Conservation (phyloP, 768 basidiomycete genomes). For the Auriscalpium microsporum region DNA sequence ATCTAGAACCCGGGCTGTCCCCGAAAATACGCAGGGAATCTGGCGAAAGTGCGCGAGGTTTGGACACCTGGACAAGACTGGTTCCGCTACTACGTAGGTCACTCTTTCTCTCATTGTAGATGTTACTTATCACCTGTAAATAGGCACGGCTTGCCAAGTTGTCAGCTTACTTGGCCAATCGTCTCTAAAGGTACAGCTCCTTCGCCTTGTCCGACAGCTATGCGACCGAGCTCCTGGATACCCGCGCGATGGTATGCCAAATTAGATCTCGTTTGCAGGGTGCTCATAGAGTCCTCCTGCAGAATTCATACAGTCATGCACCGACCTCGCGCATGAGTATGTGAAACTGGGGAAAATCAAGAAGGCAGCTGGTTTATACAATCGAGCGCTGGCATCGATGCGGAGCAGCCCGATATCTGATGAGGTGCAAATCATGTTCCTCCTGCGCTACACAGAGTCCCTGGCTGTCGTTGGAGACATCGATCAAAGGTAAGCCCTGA, state of each 20-base stretch:
- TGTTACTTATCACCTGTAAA: neutral
- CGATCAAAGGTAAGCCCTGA: constrained; percentile 41
- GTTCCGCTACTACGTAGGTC: constrained; percentile 5
- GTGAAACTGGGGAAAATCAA: constrained; percentile 64
- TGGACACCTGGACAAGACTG: no score
- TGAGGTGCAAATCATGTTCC: constrained; percentile 44
- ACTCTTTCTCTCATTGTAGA: neutral
- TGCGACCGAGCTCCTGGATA: constrained; percentile 8
- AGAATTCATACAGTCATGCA: constrained; percentile 59
- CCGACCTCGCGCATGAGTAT: constrained; percentile 75
- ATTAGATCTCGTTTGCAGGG: neutral
- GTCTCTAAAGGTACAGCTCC: constrained; percentile 12
- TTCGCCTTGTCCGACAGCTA: constrained; percentile 8
- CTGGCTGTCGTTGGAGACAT: constrained; percentile 53
- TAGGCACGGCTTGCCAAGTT: constrained; percentile 13
- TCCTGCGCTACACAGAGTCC: constrained; percentile 59
- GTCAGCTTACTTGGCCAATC: constrained; percentile 12
- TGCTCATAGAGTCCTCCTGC: neutral
- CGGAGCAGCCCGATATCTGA: constrained; percentile 38
- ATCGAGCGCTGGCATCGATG: constrained; percentile 40
- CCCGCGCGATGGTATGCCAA: constrained; percentile 39
- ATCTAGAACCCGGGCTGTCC: no score
- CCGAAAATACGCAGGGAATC: no score
- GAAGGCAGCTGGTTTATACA: constrained; percentile 59
- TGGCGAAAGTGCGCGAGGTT: no score